Evolutionary conservation across 306 rosid species (phyloP), one percentile per base, ranked within the genome.

Genomic region (Castanospermum australe): DNA sequence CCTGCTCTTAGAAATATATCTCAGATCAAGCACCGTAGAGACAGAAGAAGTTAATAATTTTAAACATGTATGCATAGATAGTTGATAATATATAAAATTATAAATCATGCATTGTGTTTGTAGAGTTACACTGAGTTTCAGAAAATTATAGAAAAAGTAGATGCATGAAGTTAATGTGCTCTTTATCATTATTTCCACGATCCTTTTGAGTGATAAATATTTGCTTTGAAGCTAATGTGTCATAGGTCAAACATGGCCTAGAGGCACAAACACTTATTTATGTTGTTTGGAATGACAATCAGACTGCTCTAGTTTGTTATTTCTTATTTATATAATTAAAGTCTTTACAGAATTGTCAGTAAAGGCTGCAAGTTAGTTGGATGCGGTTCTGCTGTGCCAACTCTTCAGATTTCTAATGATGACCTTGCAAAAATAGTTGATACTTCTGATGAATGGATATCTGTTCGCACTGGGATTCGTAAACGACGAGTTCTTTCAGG

Each of bases 361-460:
- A 69, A 79, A 83, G 99, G 99, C 70, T 95, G 99, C 91, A 95
- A 95, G 86, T 88, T 95, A 83, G 88, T 91, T 67, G 99, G 99
- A 78, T 93, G 96, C 67, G 98, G 99, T 60, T 95, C 99, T 42
- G 97, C 98, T 14, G 91, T 90, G 25, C 99, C 99, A 24, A 18
- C 86, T 52, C 93, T 93, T 82, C 83, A 90, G 77, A 77, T 95
- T 88, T 90, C 99, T n/a, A 95, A 95, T 39, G 96, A 90, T 0
- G 99, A 95, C 59, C 98, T 95, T 78, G 88, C 98, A 1, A 93
- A 93, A 76, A 21, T 90, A 18, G 98, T 95, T 81, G 99, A 95
- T 63, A 95, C 99, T 41, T 28, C 36, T 20, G 98, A 95, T 86
- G 97, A 95, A 85, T 95, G 99, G 98, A 93, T 95, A 81, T 83